Conservation (phyloP, 78 protist species). For the slime mould (Dictyostelium discoideum) region DNA sequence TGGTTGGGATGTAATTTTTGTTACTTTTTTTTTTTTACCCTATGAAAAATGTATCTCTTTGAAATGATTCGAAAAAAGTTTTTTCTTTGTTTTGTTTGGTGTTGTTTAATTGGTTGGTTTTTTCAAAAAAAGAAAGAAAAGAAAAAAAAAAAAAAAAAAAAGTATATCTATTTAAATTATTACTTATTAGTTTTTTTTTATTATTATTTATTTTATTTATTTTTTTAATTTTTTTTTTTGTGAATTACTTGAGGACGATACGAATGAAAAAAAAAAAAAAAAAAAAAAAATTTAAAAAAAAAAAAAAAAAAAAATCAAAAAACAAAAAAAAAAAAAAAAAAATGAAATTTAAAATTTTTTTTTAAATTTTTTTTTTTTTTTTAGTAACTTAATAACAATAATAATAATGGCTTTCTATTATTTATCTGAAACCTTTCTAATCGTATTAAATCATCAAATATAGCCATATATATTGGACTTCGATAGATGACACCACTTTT, state of each 20-base stretch:
- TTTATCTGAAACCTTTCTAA: not conserved
- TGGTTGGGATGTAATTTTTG: not conserved
- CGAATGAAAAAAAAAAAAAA: not conserved
- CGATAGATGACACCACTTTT: no score
- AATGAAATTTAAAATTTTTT: not conserved
- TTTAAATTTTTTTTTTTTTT: not conserved
- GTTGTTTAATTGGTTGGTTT: no score
- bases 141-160: not conserved
- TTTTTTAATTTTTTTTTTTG: not conserved
- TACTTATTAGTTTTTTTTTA: no score
- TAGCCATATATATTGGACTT: no score
- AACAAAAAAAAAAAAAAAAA: no score
- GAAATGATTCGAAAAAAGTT: not conserved
- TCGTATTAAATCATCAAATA: not conserved
- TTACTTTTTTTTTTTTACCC: not conserved
- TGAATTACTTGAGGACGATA: not conserved
- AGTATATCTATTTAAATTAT: not conserved
- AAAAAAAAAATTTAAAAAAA: no score
- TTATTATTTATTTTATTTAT: not conserved
- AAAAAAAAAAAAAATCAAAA: no score
- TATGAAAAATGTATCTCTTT: not conserved
- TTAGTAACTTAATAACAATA: not conserved
- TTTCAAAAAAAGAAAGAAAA: no score
- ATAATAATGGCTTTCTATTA: not conserved
- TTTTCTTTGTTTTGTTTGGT: not conserved